Evolutionary conservation across 352 stramenopile species (phyloP), one percentile per base, ranked within the genome.

Genomic region (Stramenopiles sp.): DNA sequence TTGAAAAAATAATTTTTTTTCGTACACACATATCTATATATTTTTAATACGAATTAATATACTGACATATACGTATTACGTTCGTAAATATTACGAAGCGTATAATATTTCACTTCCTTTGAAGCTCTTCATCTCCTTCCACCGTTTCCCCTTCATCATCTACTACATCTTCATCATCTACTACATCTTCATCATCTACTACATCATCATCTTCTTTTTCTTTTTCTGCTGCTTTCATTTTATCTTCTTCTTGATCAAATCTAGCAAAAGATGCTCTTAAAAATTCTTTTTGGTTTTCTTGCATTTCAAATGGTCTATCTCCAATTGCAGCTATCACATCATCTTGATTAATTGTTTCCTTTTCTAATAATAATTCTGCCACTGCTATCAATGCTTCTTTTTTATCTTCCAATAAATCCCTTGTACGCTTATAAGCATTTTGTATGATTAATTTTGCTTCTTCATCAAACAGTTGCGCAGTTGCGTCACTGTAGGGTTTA

Each of bases 261-360:
- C 13, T 53, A 53, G 38, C 38, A 53, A 53, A 53, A 4, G 38
- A 53, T 13, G 38, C 38, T 73, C 84, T 86, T 0, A 95, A 83
- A 83, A 97, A 99, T 85, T 98, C 94, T 33, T 94, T 90, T 88
- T 98, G 98, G 76, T 89, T 93, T 83, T 94, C 90, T 86, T 98
- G 91, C 78, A 90, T 89, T 77, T 87, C 87, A 83, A 97, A 98
- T 43, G 94, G 94, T 79, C 96, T 90, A 7, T 88, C 86, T 7
- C 96, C 96, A 81, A 99, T 91, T 73, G 97, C 86, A 63, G 94
- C 88, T 69, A 97, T 88, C 74, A 98, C 95, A 86, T 98, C 94
- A 82, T 95, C 92, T 86, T 98, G 94, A 81, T 96, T 98, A 82
- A 99, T 98, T n/a, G 95, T 99, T 88, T 99, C 94, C 74, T 43